Evolutionary conservation across 495 filamentous ascomycete species (phyloP).

Genomic region (Aspergillus bridgeri): DNA sequence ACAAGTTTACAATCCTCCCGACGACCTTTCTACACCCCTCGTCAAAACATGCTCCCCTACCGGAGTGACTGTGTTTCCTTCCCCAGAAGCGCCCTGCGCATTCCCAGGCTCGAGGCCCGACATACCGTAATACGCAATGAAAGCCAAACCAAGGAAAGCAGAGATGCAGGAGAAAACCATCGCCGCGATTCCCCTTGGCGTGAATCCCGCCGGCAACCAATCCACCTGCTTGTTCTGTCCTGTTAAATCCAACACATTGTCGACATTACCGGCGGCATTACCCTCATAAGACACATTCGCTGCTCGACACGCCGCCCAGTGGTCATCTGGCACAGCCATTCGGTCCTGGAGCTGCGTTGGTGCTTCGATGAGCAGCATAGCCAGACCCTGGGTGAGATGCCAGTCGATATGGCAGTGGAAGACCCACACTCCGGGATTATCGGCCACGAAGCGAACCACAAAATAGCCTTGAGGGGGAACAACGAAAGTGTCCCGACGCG

Average conservation of each 20-base stretch:
- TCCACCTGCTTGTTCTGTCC: constrained; percentile 57
- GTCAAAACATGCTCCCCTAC: too few relatives aligned
- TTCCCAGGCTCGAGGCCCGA: too few relatives aligned
- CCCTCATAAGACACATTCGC: constrained; percentile 48
- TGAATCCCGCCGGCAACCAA: constrained; percentile 67
- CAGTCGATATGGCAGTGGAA: constrained; percentile 69
- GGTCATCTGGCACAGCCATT: constrained; percentile 53
- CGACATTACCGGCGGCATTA: constrained; percentile 69
- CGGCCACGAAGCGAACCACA: constrained; percentile 65
- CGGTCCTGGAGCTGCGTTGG: constrained; percentile 26
- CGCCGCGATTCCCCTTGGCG: constrained; percentile 65
- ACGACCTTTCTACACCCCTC: too few relatives aligned
- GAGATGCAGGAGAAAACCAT: constrained; percentile 63
- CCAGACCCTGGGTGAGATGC: constrained; percentile 51
- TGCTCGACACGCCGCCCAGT: constrained; percentile 55
- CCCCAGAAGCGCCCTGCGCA: too few relatives aligned
- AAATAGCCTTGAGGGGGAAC: constrained; percentile 53
- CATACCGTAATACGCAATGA: constrained; percentile 65
- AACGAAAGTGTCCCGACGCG: constrained; percentile 56
- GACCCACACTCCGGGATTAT: constrained; percentile 61
- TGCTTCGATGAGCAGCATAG: constrained; percentile 47
- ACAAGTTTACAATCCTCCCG: too few relatives aligned
- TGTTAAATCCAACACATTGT: constrained; percentile 57
- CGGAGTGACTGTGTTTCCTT: too few relatives aligned
- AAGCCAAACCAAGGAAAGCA: constrained; percentile 63